Evolutionary conservation across 2,329 filamentous ascomycete species (phyloP).

Genomic region (Colletotrichum incanum): DNA sequence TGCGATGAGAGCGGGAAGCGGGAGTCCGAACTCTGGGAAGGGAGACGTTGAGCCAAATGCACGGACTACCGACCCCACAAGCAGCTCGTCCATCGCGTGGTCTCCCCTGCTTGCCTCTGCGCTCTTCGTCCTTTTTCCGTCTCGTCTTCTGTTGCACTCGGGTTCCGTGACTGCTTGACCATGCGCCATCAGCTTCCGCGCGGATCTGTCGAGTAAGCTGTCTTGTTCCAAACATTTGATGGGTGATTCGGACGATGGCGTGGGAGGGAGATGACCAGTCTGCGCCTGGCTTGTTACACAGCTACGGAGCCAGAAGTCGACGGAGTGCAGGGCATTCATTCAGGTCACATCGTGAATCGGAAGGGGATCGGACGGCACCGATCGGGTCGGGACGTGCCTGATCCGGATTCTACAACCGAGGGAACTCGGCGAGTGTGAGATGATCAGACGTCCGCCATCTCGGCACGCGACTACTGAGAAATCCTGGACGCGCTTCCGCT

Average conservation of each 20-base stretch:
- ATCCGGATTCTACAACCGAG: too few species aligned
- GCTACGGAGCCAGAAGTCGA: not conserved
- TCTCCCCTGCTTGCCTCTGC: too few species aligned
- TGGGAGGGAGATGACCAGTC: not conserved
- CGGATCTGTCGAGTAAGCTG: not conserved
- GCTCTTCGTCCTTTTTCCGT: too few species aligned
- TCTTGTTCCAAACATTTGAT: not conserved
- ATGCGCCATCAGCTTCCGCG: too few species aligned
- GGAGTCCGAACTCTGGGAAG: not conserved
- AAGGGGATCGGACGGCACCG: not conserved
- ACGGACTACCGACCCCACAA: not conserved
- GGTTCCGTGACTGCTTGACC: too few species aligned
- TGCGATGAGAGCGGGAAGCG: slow-evolving; percentile 17
- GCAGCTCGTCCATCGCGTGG: too few species aligned
- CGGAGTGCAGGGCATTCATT: not conserved
- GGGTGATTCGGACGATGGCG: not conserved
- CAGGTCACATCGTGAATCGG: not conserved
- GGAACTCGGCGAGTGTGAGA: not conserved
- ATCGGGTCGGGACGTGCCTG: not conserved
- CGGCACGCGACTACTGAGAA: not conserved
- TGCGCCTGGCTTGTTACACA: not conserved
- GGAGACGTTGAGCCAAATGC: not conserved
- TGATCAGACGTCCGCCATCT: not conserved
- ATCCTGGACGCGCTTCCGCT: not conserved
- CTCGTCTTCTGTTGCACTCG: too few species aligned